Evolutionary conservation across 129 eudicot species (phyloP).

Genomic region (Artemisia annua): DNA sequence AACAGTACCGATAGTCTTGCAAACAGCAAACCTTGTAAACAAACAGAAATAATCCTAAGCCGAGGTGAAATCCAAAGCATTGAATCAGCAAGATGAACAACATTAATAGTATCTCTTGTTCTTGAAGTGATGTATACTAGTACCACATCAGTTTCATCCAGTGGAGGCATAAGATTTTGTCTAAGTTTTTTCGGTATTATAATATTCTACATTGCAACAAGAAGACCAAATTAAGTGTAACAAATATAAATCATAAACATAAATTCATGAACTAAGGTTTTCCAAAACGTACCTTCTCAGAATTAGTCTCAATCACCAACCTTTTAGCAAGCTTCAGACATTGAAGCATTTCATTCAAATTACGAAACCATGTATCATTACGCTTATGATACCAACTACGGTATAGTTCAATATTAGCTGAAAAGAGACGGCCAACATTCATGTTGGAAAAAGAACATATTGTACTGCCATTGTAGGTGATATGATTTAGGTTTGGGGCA

Average conservation of each 20-base stretch:
- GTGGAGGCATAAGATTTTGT: conserved; percentile 10
- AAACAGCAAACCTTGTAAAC: background rate
- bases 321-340: background rate
- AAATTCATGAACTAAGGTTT: background rate
- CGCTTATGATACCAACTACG: background rate
- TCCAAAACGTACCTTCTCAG: background rate
- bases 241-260: background rate
- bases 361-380: background rate
- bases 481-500: background rate
- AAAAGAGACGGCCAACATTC: background rate
- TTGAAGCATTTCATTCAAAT: background rate
- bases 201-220: background rate
- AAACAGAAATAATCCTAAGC: background rate
- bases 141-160: background rate
- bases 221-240: background rate
- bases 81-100: conserved; percentile 2
- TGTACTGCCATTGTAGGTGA: conserved; percentile 5
- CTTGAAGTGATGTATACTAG: background rate
- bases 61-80: conserved; percentile 17
- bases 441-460: background rate
- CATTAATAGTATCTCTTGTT: background rate
- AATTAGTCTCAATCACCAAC: background rate
- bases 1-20: background rate
- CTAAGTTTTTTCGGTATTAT: conserved; percentile 1
- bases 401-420: background rate